phyloP scores from a whole-genome alignment of 768 basidiomycete genomes.

The Dacryopinax primogenitus region DNA sequence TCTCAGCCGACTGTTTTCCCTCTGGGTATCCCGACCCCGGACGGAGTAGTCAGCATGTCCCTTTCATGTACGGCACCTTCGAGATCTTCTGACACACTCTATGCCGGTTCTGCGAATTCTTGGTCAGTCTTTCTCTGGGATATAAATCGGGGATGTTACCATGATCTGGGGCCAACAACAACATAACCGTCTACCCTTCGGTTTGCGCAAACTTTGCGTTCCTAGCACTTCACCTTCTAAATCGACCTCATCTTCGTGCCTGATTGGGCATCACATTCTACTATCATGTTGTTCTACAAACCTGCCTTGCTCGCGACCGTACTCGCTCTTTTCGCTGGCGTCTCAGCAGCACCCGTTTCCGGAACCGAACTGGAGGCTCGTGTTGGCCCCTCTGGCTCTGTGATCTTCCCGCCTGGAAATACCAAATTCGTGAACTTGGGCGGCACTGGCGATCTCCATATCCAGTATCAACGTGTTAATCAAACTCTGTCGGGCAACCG shows the following conservation, averaged over 20 bases:
- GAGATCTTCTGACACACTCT: background rate
- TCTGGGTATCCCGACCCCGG: background rate
- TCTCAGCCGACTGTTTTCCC: too few relatives aligned
- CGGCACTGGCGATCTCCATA: background rate
- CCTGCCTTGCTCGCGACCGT: background rate
- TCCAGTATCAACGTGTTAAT: slow-evolving; percentile 4
- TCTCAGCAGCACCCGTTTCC: background rate
- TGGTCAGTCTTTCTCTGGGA: background rate
- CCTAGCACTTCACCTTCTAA: background rate
- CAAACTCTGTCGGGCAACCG: background rate
- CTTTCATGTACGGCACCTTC: background rate
- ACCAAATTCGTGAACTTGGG: background rate
- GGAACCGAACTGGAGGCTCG: background rate
- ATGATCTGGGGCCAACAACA: background rate
- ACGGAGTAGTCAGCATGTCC: background rate
- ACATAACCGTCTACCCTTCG: background rate
- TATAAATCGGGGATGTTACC: slow-evolving; percentile 4
- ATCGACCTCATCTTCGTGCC: background rate
- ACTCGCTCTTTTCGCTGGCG: background rate
- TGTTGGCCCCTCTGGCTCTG: background rate
- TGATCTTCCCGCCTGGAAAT: background rate
- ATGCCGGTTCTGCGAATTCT: background rate
- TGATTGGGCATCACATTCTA: background rate
- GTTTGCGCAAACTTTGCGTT: background rate
- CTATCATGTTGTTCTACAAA: background rate